Conservation (phyloP, 257 asterid species). For the Ligustrum vulgare region DNA sequence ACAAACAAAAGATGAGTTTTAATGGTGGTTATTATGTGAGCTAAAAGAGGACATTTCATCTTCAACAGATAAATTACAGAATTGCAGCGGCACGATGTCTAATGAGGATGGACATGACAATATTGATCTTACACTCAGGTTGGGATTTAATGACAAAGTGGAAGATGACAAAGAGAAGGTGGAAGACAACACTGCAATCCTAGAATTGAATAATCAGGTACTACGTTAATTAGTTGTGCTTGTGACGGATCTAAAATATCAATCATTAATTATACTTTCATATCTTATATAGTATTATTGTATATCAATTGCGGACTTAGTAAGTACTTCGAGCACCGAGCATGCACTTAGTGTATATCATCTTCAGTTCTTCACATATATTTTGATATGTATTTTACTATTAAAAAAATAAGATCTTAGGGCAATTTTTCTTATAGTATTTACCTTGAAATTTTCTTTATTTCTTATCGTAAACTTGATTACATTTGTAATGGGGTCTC, state of each 20-base stretch:
- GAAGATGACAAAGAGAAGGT: neutral
- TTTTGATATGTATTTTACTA: neutral
- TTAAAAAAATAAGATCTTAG: neutral
- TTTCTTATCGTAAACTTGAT: neutral
- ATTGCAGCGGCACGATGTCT: neutral
- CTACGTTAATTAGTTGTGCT: neutral
- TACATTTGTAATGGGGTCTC: neutral
- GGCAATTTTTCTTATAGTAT: neutral
- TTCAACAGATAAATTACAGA: neutral
- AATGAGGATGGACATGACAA: neutral
- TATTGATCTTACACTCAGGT: slow-evolving; percentile 23
- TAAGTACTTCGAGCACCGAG: neutral
- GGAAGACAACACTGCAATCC: neutral
- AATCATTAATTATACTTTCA: too few relatives aligned
- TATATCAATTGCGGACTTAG: too few relatives aligned
- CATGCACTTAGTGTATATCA: neutral
- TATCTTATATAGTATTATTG: too few relatives aligned
- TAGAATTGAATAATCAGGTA: neutral
- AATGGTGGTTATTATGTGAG: neutral
- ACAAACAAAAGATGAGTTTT: neutral
- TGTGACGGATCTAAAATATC: neutral
- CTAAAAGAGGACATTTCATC: neutral
- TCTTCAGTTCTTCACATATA: neutral
- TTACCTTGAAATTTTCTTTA: neutral
- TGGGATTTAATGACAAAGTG: slow-evolving; percentile 6